phyloP scores from a whole-genome alignment of 768 basidiomycete species.

The Hygrophoropsis aurantiaca region DNA sequence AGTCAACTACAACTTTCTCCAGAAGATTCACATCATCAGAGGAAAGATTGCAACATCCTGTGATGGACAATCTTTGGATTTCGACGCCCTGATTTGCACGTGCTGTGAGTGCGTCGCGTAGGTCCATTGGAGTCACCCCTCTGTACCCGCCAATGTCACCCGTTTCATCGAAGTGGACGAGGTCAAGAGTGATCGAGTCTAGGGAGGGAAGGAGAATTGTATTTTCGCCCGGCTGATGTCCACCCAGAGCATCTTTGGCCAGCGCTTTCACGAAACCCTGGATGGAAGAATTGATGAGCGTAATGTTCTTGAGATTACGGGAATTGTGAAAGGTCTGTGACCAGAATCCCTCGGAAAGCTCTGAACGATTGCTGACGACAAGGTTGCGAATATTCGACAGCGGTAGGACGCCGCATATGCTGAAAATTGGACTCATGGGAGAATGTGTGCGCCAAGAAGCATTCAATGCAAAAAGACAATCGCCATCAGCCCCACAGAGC shows the following conservation, averaged over 20 bases:
- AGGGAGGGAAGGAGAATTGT: constrained; percentile 17
- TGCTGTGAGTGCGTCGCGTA: constrained; percentile 13
- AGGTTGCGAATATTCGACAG: neutral
- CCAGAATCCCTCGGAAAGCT: neutral
- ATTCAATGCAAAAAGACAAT: too few relatives aligned
- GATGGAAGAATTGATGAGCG: too few relatives aligned
- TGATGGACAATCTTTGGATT: constrained; percentile 11
- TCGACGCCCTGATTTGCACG: constrained; percentile 12
- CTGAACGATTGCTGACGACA: neutral
- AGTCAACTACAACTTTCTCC: constrained; percentile 6
- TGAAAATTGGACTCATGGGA: neutral
- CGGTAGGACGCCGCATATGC: neutral
- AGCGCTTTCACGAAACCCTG: too few relatives aligned
- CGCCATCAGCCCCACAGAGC: too few relatives aligned
- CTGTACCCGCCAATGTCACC: too few relatives aligned
- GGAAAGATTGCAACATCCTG: constrained; percentile 11
- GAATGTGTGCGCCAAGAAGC: neutral
- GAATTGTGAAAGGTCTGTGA: neutral
- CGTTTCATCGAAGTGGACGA: constrained; percentile 7
- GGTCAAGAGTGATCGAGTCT: constrained; percentile 11
- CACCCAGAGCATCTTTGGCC: too few relatives aligned
- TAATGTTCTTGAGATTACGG: too few relatives aligned
- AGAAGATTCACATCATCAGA: constrained; percentile 4
- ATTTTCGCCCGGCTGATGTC: too few relatives aligned
- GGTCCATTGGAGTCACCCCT: constrained; percentile 8